Evolutionary conservation across 2,329 filamentous ascomycete species (phyloP), one percentile per base, ranked within the genome.

Genomic region (Aspergillus quadrilineatus): DNA sequence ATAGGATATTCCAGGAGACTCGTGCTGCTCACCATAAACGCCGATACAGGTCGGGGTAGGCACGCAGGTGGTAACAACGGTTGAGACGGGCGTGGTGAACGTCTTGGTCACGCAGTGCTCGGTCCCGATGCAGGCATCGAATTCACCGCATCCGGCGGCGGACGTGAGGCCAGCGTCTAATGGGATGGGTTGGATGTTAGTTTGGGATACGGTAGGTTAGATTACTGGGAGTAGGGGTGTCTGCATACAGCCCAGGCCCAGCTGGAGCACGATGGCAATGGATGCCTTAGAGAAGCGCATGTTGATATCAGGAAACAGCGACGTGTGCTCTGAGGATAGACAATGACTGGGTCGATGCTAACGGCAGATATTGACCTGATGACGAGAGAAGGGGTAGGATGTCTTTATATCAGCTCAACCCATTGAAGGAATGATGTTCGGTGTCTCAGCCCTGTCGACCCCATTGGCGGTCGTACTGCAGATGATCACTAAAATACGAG

Each of bases 21-120:
- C 22, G 22, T 22, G 22, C 22, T 22, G 29, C 65, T 60, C 58
- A 68, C 64, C 50, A 50, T 69, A 68, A 10, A 69, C 63, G 4
- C 60, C 59, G 5, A 66, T 47, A 34, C 65, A 69, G 17, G 66
- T 68, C 6, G 65, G 41, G 3, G 60, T 64, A 1, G 65, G 65
- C 14, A 66, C 60, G 30, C 65, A 69, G 30, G 63, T 64, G 1
- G 57, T 65, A 9, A 65, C 52, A 4, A 64, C 65, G 1, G 65
- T 67, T 10, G 56, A 58, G 14, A 49, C 37, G 12, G 56, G 55
- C 8, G 47, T 42, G 15, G 58, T 58, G 55, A 54, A 60, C 34
- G 60, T 54, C 15, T 55, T 48, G 28, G 56, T 57, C 2, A 37
- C 28, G 44, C 55, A 57, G 44, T 26, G 37, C 15, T 57, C 55